Evolutionary conservation across 2,329 filamentous ascomycete species (phyloP).

Genomic region (Aspergillus sp.): DNA sequence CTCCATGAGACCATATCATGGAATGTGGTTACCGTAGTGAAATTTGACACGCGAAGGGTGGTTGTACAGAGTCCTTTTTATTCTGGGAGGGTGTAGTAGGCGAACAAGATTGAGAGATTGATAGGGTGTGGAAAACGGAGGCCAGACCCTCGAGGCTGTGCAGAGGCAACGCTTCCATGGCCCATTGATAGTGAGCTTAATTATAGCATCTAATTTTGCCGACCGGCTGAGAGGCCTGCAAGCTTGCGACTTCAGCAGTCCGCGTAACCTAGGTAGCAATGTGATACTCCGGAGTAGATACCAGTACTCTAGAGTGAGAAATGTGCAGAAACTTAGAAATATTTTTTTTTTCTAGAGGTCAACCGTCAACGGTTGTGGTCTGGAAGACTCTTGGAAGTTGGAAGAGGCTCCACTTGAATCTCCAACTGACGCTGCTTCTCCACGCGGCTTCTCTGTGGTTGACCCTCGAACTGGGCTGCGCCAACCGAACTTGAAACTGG

Average conservation of each 20-base stretch:
- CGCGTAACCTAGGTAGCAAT: no score
- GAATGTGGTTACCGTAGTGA: background rate
- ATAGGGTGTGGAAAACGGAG: background rate
- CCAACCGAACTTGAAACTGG: background rate
- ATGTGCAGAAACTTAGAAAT: no score
- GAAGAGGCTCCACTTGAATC: background rate
- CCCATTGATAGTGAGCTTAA: background rate
- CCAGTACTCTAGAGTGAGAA: no score
- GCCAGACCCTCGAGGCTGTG: slow-evolving; percentile 14
- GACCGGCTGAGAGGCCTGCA: background rate
- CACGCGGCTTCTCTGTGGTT: background rate
- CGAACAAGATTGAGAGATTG: background rate
- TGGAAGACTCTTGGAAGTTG: background rate
- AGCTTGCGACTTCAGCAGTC: background rate
- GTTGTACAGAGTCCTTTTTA: background rate
- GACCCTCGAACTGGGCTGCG: background rate
- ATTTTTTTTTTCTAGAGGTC: background rate
- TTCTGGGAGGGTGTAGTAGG: background rate
- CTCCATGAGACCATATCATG: background rate
- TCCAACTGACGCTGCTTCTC: background rate
- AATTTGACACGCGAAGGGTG: background rate
- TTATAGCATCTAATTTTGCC: slow-evolving; percentile 2
- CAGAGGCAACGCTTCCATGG: slow-evolving; percentile 5
- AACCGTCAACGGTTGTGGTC: background rate
- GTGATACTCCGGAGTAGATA: no score